These are phyloP conservation scores for Metarhizium anisopliae DNA, from an alignment of 2,329 filamentous ascomycete species.

Conservation along the genomic window DNA sequence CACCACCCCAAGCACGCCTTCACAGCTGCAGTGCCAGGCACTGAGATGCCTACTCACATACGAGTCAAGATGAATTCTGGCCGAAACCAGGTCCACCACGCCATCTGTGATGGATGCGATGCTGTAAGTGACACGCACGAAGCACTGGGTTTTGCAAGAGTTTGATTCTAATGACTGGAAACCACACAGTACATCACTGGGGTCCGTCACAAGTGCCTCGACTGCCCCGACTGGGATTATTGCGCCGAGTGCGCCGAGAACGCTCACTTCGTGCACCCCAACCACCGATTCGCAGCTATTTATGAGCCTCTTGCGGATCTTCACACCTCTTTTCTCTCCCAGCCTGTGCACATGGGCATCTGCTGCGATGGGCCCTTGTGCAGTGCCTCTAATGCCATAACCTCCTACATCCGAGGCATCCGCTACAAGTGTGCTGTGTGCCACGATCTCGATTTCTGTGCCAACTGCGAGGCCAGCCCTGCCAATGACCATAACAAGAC, in stretches of 20 bases:
- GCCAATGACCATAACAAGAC: conserved; percentile 82
- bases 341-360: conserved; percentile 66
- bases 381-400: conserved; percentile 42
- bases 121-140: conserved; percentile 26
- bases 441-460: conserved; percentile 91
- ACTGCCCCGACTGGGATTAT: conserved; percentile 97
- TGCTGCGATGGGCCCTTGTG: conserved; percentile 94
- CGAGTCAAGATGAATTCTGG: conserved; percentile 65
- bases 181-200: conserved; percentile 58
- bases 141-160: background rate
- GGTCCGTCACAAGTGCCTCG: conserved; percentile 90
- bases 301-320: conserved; percentile 55
- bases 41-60: conserved; percentile 51
- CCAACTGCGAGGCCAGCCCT: conserved; percentile 83
- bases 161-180: background rate
- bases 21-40: conserved; percentile 54
- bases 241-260: conserved; percentile 67
- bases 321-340: conserved; percentile 10
- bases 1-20: conserved; percentile 88
- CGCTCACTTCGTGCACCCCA: conserved; percentile 62
- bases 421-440: conserved; percentile 98
- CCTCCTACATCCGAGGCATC: conserved; percentile 71
- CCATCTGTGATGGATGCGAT: conserved; percentile 92
- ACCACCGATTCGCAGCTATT: conserved; percentile 81
- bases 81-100: conserved; percentile 72